Conservation (phyloP, 768 basidiomycete genomes). For the Infundibulicybe gibba region DNA sequence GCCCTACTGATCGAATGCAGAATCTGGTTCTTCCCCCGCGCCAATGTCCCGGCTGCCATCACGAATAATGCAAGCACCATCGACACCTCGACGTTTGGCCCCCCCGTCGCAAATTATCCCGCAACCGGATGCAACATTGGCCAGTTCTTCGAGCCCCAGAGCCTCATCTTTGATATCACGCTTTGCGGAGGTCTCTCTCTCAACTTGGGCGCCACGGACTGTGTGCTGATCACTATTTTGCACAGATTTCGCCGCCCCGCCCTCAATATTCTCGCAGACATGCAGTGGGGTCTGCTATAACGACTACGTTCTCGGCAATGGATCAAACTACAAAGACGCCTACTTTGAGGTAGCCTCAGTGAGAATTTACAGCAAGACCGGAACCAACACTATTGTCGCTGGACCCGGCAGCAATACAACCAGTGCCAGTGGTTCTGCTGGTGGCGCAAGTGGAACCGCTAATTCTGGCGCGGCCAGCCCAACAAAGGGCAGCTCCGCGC, state of each 20-base stretch:
- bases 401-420: slow-evolving; percentile 5
- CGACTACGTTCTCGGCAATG: slow-evolving; percentile 63
- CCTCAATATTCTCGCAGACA: slow-evolving; percentile 52
- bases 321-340: slow-evolving; percentile 58
- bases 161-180: slow-evolving; percentile 72
- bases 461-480: not conserved
- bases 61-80: slow-evolving; percentile 46
- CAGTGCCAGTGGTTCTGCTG: slow-evolving; percentile 1
- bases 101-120: slow-evolving; percentile 70
- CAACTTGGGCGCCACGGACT: slow-evolving; percentile 1
- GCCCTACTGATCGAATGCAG: slow-evolving; percentile 18
- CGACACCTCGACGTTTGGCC: slow-evolving; percentile 56
- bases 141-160: slow-evolving; percentile 56
- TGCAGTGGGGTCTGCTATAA: slow-evolving; percentile 68
- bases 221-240: slow-evolving; percentile 4
- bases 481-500: too few relatives aligned
- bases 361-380: slow-evolving; percentile 38
- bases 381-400: slow-evolving; percentile 19
- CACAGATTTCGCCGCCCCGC: slow-evolving; percentile 46
- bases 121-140: slow-evolving; percentile 48
- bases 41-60: slow-evolving; percentile 43
- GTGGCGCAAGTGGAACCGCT: slow-evolving; percentile 2
- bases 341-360: slow-evolving; percentile 73
- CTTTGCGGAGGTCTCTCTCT: slow-evolving; percentile 51
- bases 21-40: slow-evolving; percentile 62